These are phyloP conservation scores for Plasmodium billcollinsi DNA, from an alignment of 169 alveolate species.

Conservation along the genomic window DNA sequence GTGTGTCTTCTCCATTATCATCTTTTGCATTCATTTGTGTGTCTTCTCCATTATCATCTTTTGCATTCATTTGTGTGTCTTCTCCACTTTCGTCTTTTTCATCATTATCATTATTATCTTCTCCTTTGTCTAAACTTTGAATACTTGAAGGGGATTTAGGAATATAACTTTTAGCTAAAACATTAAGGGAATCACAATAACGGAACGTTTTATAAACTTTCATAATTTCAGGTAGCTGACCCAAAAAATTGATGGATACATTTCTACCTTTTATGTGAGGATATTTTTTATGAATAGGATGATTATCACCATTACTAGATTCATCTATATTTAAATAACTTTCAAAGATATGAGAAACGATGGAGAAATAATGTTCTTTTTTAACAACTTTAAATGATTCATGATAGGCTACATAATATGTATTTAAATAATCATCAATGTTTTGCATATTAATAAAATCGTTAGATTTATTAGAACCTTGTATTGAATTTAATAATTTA, in stretches of 20 bases:
- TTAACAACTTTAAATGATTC: constrained; percentile 41
- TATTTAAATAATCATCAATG: constrained; percentile 45
- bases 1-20: no score
- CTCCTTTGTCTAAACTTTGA: neutral
- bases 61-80: no score
- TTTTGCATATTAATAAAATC: constrained; percentile 43
- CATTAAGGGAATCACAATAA: constrained; percentile 40
- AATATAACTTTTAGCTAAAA: constrained; percentile 34
- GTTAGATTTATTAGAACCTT: neutral
- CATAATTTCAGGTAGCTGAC: constrained; percentile 56
- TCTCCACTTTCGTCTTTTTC: neutral
- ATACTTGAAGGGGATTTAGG: neutral
- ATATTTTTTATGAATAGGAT: neutral
- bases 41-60: no score
- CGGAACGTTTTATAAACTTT: constrained; percentile 57
- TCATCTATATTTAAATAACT: constrained; percentile 23
- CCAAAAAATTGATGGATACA: constrained; percentile 33
- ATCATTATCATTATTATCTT: neutral
- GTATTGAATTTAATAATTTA: neutral
- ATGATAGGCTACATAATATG: constrained; percentile 52
- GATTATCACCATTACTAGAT: neutral
- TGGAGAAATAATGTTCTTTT: constrained; percentile 34
- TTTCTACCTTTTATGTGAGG: constrained; percentile 4
- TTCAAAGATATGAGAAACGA: constrained; percentile 58
- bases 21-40: no score